These are phyloP conservation scores for Arthromyces matolae DNA, from an alignment of 768 basidiomycete genomes.

Conservation along the genomic window DNA sequence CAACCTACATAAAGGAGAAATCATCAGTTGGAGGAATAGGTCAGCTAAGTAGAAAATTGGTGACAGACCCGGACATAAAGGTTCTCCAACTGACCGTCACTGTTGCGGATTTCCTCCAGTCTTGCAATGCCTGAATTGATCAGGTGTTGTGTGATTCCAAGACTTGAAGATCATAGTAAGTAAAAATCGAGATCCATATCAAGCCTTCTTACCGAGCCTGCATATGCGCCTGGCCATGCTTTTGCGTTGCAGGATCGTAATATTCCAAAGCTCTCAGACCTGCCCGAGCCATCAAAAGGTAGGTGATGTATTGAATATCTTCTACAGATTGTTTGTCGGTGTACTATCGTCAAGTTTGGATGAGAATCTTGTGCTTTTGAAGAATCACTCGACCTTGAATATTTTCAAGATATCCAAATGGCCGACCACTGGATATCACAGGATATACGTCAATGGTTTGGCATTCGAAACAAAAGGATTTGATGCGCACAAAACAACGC, in stretches of 20 bases:
- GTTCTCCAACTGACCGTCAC: constrained; percentile 58
- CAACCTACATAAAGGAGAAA: constrained; percentile 44
- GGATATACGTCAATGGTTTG: not conserved
- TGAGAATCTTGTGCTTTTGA: constrained; percentile 1
- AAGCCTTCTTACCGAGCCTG: constrained; percentile 68
- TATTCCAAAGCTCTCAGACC: constrained; percentile 78
- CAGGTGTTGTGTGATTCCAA: constrained; percentile 81
- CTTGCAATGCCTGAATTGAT: constrained; percentile 66
- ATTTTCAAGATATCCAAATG: constrained; percentile 75
- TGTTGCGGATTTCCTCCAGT: constrained; percentile 63
- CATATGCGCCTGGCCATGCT: constrained; percentile 91
- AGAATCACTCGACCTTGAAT: constrained; percentile 56
- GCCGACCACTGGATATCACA: constrained; percentile 53
- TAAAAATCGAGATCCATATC: not conserved
- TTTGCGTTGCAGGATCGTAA: constrained; percentile 76
- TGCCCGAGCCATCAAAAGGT: constrained; percentile 82
- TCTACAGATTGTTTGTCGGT: constrained; percentile 63
- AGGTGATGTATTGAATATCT: constrained; percentile 77
- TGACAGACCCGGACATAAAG: constrained; percentile 60
- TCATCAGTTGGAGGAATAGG: too few relatives aligned
- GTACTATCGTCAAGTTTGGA: constrained; percentile 42
- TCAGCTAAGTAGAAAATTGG: not conserved
- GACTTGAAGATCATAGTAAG: constrained; percentile 33
- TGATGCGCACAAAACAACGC: constrained; percentile 65
- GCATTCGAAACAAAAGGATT: constrained; percentile 2